These are phyloP conservation scores for Solidago caesia DNA, from an alignment of 129 eudicot species.

Conservation along the genomic window DNA sequence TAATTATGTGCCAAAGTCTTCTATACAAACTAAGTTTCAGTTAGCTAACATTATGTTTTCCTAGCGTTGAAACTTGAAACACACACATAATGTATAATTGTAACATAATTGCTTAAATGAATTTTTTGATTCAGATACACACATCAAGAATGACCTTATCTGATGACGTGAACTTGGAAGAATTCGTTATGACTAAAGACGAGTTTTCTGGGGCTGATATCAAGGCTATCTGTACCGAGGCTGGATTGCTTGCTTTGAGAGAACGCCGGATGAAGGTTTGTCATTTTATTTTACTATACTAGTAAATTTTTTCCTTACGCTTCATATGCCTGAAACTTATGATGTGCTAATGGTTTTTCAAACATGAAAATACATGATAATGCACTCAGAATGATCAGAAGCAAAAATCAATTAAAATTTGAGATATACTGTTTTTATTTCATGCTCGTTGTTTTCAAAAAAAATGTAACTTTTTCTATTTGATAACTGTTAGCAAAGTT, in stretches of 20 bases:
- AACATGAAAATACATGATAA: background rate
- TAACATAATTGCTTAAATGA: slow-evolving; percentile 10
- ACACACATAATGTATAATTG: background rate
- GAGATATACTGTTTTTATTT: background rate
- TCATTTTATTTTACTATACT: background rate
- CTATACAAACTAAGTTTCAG: background rate
- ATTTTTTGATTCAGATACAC: slow-evolving; percentile 55
- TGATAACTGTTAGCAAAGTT: no score
- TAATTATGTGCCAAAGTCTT: background rate
- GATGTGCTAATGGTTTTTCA: background rate
- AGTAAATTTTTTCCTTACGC: background rate
- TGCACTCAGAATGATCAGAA: background rate
- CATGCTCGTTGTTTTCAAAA: no score
- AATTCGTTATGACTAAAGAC: slow-evolving; percentile 91
- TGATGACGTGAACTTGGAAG: slow-evolving; percentile 91
- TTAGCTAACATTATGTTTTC: background rate
- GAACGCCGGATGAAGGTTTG: slow-evolving; percentile 97
- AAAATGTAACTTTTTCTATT: no score
- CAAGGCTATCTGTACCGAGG: slow-evolving; percentile 95
- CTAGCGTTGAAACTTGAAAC: background rate
- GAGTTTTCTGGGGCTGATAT: slow-evolving; percentile 97
- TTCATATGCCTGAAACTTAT: background rate
- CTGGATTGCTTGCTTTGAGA: slow-evolving; percentile 89
- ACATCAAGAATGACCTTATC: slow-evolving; percentile 92
- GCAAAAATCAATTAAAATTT: background rate